Evolutionary conservation across 768 basidiomycete species (phyloP), one percentile per base, ranked within the genome.

Genomic region (Termitomyces sp.): DNA sequence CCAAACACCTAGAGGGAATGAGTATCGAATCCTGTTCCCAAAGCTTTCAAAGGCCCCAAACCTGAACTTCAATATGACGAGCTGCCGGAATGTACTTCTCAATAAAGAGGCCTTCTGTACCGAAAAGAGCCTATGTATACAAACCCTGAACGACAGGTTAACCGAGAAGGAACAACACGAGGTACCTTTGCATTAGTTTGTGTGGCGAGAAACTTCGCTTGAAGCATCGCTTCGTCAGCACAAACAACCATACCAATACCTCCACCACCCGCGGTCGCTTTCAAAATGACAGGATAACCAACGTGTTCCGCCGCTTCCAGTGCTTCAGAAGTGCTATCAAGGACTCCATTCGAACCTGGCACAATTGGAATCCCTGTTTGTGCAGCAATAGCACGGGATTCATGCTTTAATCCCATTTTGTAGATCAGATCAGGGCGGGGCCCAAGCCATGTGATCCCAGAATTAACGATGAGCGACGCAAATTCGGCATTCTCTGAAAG

Each of bases 51-150:
- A n/a, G 42, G 17, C 1, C 11, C 56, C 68, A 2, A 45, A 83
- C 84, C 73, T 86, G 84, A 2, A 89, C 73, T 67, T 89, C 87
- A 34, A 89, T 76, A 63, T 89, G 86, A n/a, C 83, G 73, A 4
- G 82, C 80, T 9, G 73, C 67, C 0, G 75, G 70, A 53, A 82
- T 75, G 61, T 85, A 88, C 45, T 77, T 75, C 66, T 89, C 87
- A 11, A 88, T 63, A 58, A 87, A 85, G 19, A 88, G 64, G 0
- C 79, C 80, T 10, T 68, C 70, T 58, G 82, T 68, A 10, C 70
- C 66, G 68, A 88, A 89, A 6, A 84, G 49, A 38, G 37, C n/a
- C 49, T 51, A 2, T 12, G 3, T 5, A 51, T 27, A 3, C 7
- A 17, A 29, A 11, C 17, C 5, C 7, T 50, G 4, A n/a, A 17